Evolutionary conservation across 1,284 basidiomycete species (phyloP).

Genomic region (Porogramme epimiltina): DNA sequence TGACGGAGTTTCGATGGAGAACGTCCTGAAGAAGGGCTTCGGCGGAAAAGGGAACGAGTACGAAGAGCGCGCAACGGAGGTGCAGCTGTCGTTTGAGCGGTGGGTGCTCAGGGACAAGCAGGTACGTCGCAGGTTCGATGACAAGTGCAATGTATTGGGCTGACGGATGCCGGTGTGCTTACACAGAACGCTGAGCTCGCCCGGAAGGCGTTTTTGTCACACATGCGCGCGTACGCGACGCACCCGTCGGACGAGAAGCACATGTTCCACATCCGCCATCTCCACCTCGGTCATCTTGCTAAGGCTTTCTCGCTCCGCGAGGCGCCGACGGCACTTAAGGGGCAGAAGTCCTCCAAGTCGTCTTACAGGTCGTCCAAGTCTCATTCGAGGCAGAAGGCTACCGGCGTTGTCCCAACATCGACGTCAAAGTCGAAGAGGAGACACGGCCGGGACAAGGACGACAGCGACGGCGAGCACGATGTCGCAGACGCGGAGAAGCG

Average conservation of each 20-base stretch:
- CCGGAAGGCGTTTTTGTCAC: constrained; percentile 86
- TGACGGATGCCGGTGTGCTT: not conserved
- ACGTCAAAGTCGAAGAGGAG: constrained; percentile 24
- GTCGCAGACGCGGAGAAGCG: constrained; percentile 72
- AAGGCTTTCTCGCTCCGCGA: constrained; percentile 97
- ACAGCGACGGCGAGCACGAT: constrained; percentile 46
- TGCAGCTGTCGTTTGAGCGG: constrained; percentile 92
- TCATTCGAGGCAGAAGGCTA: constrained; percentile 15
- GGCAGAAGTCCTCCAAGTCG: constrained; percentile 3
- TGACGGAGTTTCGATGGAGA: constrained; percentile 66
- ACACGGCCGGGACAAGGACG: constrained; percentile 18
- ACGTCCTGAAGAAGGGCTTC: constrained; percentile 79
- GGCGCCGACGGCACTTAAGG: constrained; percentile 74
- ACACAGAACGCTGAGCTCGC: constrained; percentile 76
- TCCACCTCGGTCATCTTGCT: constrained; percentile 96
- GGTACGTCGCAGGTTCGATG: constrained; percentile 43
- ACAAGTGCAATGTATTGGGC: no score
- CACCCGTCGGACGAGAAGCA: constrained; percentile 95
- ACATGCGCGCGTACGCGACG: constrained; percentile 96
- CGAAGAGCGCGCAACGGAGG: constrained; percentile 92
- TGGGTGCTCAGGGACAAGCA: constrained; percentile 84
- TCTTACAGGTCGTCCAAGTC: constrained; percentile 10
- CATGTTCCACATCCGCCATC: constrained; percentile 91
- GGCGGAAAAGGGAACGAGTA: constrained; percentile 82
- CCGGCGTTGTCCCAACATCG: constrained; percentile 17